Base-by-base conservation (phyloP, 495 filamentous ascomycete species). In the Amorphotheca resinae region DNA sequence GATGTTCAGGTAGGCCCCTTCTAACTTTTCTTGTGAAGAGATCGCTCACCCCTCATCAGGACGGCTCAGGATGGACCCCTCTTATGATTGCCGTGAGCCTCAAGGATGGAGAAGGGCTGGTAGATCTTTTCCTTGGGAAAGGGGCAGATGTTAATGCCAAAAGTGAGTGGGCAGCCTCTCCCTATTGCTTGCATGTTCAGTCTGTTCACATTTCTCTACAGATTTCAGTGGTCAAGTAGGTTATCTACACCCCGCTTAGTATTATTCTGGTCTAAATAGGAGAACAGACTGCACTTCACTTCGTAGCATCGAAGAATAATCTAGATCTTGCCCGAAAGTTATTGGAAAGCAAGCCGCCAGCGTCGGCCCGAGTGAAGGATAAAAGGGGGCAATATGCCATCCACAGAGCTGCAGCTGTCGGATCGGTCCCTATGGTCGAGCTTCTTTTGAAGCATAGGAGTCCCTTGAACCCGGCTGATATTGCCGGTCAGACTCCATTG, bases 11-110 rank as follows among this genome's bases (percentile, higher is more conserved):
- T 87, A 54, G 14, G 64, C 41, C 3, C 14, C 25, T 0, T 48
- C 28, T 15, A 38, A 9, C 20, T 52, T 26, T 33, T 20, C 22
- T 32, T 32, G 6, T 22, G 7, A 7, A 41, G 3, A 41, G 33
- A 4, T 34, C 9, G 38, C 15, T 42, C 23, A 45, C 20, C 1
- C 12, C 21, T 21, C n/a, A 35, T 23, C 41, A 85, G 76, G 91
- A 98, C 58, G 87, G 79, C 14, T 79, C 77, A 7, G 88, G 89
- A 40, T 98, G 91, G 91, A 93, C 89, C 9, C 82, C 85, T 1
- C 68, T 95, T 18, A 95, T 95, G 88, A 95, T 95, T 40, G 82
- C 89, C 8, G 73, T 82, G 8, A 87, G 80, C 47, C 68, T 93
- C 26, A 79, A 79, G 50, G 82, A 84, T 39, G 72, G 65, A 20